phyloP scores from a whole-genome alignment of 495 filamentous ascomycete species.

The Jackrogersella multiformis region DNA sequence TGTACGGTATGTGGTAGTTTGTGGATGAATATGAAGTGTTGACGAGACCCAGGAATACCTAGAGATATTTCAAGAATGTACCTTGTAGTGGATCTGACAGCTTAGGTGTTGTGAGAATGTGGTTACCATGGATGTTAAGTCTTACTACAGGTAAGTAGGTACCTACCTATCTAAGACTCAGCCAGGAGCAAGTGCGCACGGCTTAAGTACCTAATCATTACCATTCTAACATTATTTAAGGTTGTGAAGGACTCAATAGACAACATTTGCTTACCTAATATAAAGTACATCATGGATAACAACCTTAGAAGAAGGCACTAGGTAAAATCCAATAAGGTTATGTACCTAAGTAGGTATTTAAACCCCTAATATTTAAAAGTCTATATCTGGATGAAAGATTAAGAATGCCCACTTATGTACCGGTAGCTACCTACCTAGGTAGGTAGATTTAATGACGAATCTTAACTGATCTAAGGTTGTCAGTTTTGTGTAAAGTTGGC shows the following conservation, averaged over 20 bases:
- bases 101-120: constrained; percentile 3
- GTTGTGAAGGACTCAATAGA: not conserved
- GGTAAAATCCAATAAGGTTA: no score
- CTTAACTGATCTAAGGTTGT: constrained; percentile 9
- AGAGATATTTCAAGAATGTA: not conserved
- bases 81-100: no score
- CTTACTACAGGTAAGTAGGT: no score
- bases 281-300: no score
- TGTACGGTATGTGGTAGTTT: not conserved
- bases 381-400: no score
- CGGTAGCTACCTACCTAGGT: no score
- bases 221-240: not conserved
- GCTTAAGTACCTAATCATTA: not conserved
- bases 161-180: not conserved
- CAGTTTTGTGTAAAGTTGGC: not conserved
- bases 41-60: not conserved
- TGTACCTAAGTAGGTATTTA: no score
- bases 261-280: no score
- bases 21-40: not conserved
- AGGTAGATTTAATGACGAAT: constrained; percentile 23
- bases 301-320: no score
- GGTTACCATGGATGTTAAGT: not conserved
- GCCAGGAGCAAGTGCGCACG: not conserved
- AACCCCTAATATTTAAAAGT: no score
- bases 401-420: no score